phyloP scores from a whole-genome alignment of 164 flowering plant genomes.

The Macadamia tetraphylla region DNA sequence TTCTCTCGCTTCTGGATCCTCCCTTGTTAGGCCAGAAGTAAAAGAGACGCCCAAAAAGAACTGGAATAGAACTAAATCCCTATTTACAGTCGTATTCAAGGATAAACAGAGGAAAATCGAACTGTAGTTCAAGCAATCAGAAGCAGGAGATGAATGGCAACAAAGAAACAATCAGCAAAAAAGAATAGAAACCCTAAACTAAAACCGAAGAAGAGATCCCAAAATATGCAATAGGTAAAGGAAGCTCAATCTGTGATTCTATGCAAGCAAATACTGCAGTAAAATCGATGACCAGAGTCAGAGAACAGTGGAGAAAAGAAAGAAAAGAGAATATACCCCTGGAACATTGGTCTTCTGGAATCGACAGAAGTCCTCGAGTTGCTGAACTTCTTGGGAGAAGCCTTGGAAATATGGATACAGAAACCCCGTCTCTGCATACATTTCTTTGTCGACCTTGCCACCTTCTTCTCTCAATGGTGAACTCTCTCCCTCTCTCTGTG shows the following conservation, averaged over 20 bases:
- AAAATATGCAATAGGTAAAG: not conserved
- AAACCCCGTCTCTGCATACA: constrained; percentile 54
- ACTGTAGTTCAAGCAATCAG: not conserved
- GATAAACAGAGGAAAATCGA: too few relatives aligned
- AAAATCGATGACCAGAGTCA: not conserved
- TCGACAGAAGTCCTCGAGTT: constrained; percentile 44
- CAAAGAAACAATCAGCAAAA: not conserved
- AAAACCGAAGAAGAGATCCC: not conserved
- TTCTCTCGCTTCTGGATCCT: not conserved
- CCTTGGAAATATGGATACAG: constrained; percentile 57
- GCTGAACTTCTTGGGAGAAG: constrained; percentile 49
- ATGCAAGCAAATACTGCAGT: too few relatives aligned
- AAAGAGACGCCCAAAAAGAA: not conserved
- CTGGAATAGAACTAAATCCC: not conserved
- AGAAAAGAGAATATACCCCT: constrained; percentile 25
- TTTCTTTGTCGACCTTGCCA: constrained; percentile 13
- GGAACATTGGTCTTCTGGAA: constrained; percentile 44
- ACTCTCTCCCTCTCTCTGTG: not conserved
- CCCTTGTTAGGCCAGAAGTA: too few relatives aligned
- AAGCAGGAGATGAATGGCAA: not conserved
- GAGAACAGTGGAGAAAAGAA: not conserved
- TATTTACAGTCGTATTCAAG: not conserved
- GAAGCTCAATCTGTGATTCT: not conserved
- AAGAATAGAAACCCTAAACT: not conserved
- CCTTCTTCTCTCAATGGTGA: not conserved